These are phyloP conservation scores for Suillus bovinus DNA, from an alignment of 768 basidiomycete species.

Conservation along the genomic window DNA sequence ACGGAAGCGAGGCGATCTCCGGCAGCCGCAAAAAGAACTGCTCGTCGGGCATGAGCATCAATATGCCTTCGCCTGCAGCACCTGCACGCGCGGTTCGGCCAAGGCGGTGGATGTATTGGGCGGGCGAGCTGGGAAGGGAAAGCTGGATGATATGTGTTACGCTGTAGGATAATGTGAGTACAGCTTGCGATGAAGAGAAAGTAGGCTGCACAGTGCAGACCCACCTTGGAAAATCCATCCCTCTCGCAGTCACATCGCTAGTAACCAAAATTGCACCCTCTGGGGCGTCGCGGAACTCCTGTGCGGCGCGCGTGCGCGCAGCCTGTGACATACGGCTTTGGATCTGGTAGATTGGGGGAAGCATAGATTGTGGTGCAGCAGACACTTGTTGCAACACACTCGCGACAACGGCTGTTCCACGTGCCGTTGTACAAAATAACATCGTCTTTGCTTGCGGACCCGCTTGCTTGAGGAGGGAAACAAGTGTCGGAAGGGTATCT, in stretches of 20 bases:
- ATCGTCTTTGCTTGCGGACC: slow-evolving; percentile 45
- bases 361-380: slow-evolving; percentile 17
- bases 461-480: slow-evolving; percentile 42
- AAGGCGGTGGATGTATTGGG: slow-evolving; percentile 80
- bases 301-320: slow-evolving; percentile 47
- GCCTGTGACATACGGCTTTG: slow-evolving; percentile 58
- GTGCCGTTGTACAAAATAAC: slow-evolving; percentile 69
- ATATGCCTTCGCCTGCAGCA: slow-evolving; percentile 55
- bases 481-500: slow-evolving; percentile 41
- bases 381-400: slow-evolving; percentile 28
- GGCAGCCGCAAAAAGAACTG: slow-evolving; percentile 44
- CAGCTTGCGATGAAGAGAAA: neutral
- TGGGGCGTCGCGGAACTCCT: slow-evolving; percentile 44
- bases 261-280: slow-evolving; percentile 49
- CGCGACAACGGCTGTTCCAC: slow-evolving; percentile 47
- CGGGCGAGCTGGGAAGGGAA: slow-evolving; percentile 66
- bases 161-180: slow-evolving; percentile 25
- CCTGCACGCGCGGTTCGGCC: slow-evolving; percentile 80
- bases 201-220: slow-evolving; percentile 14
- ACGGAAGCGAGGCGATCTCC: slow-evolving; percentile 41
- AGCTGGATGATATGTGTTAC: slow-evolving; percentile 63
- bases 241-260: slow-evolving; percentile 62
- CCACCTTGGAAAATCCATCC: slow-evolving; percentile 67
- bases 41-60: slow-evolving; percentile 56
- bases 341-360: slow-evolving; percentile 50